Percentiles rank a stretch among this genome's conserved stretches.
Evolutionary conservation across 768 basidiomycete species (phyloP).

Genomic region (Rhodotorula sphaerocarpa): DNA sequence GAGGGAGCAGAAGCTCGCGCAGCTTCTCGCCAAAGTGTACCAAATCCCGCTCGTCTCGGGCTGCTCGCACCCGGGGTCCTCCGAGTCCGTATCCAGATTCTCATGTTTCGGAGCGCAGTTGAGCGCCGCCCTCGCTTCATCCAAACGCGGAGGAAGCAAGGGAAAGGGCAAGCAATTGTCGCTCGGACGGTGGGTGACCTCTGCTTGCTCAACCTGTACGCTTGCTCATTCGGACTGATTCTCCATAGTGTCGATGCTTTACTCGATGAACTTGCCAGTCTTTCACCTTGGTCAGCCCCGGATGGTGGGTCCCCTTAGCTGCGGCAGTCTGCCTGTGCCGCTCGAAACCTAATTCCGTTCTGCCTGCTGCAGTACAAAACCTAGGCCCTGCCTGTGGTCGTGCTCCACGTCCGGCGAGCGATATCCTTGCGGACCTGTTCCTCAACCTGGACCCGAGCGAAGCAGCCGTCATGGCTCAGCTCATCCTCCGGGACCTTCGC

Average conservation of each 20-base stretch:
- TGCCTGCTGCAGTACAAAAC: constrained; percentile 5
- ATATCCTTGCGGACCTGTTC: constrained; percentile 56
- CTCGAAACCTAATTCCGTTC: too few species aligned
- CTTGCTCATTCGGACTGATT: constrained; percentile 17
- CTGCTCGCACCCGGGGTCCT: too few species aligned
- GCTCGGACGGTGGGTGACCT: constrained; percentile 1
- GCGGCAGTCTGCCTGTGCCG: too few species aligned
- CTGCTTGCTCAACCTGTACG: not conserved
- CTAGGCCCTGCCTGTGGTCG: constrained; percentile 39
- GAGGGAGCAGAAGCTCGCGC: constrained; percentile 58
- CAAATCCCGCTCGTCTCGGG: too few species aligned
- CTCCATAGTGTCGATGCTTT: constrained; percentile 55
- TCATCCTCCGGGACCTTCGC: constrained; percentile 77
- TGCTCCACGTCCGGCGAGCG: constrained; percentile 41
- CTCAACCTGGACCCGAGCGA: constrained; percentile 56
- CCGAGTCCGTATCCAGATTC: constrained; percentile 43
- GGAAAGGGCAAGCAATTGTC: constrained; percentile 37
- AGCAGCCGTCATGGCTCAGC: constrained; percentile 66
- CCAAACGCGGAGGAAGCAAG: constrained; percentile 38
- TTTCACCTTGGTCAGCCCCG: constrained; percentile 54
- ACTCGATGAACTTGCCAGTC: constrained; percentile 65
- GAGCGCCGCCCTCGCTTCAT: too few species aligned
- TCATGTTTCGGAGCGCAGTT: constrained; percentile 52
- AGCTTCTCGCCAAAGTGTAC: constrained; percentile 45
- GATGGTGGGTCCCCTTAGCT: constrained; percentile 21